Percentiles rank a stretch among this genome's conserved stretches.
Evolutionary conservation across 2,329 filamentous ascomycete species (phyloP).

Genomic region (Pyricularia sp.): DNA sequence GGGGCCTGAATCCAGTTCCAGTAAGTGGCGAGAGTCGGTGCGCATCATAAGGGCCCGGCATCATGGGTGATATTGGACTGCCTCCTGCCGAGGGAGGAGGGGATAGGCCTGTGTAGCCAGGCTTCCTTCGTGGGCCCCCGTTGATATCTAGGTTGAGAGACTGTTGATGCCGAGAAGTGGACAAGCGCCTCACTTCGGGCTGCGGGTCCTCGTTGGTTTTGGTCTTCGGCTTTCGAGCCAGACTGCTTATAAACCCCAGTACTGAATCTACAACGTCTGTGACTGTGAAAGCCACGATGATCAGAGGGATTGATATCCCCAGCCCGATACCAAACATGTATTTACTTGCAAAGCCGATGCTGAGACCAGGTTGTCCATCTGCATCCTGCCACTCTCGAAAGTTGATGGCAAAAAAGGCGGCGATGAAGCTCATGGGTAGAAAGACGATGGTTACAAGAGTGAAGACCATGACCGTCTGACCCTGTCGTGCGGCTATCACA

Average conservation of each 20-base stretch:
- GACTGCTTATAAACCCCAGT: conserved; percentile 5
- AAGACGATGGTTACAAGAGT: conserved; percentile 36
- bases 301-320: conserved; percentile 26
- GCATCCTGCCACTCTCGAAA: conserved; percentile 32
- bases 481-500: conserved; percentile 43
- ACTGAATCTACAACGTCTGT: conserved; percentile 20
- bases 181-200: not conserved
- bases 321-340: conserved; percentile 28
- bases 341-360: conserved; percentile 16
- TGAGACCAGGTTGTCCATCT: conserved; percentile 8
- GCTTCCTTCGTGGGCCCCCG: not conserved
- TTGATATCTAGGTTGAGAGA: not conserved
- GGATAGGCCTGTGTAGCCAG: not conserved
- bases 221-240: not conserved
- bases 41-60: not conserved
- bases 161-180: not conserved
- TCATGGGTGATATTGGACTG: not conserved
- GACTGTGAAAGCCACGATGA: conserved; percentile 27
- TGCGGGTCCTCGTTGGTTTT: not conserved
- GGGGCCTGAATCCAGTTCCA: not conserved
- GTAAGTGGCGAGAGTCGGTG: not conserved
- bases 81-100: not conserved
- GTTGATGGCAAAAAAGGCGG: conserved; percentile 33
- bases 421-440: conserved; percentile 33
- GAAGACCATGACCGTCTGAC: conserved; percentile 33